Conservation (phyloP, 2,329 filamentous ascomycete species). For the Sporothrix pseudoabietina region DNA sequence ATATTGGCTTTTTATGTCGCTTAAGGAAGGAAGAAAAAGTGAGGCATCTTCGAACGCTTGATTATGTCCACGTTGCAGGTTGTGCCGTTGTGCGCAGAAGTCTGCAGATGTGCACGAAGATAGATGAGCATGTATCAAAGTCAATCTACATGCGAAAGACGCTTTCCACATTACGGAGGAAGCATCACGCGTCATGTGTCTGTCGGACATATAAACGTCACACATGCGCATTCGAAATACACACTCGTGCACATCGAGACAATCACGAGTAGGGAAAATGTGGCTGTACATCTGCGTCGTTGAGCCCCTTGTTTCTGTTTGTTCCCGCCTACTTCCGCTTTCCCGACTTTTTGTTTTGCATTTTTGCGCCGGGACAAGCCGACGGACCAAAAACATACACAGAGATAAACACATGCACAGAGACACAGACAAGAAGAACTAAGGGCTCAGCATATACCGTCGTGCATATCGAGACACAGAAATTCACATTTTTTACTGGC, state of each 20-base stretch:
- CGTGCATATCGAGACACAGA: background rate
- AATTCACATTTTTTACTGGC: too few species aligned
- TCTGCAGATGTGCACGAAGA: background rate
- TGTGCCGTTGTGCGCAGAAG: conserved; percentile 1
- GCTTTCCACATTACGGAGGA: background rate
- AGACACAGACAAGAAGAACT: background rate
- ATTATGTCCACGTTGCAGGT: background rate
- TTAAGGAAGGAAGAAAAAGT: background rate
- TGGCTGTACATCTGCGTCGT: background rate
- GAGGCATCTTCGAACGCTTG: background rate
- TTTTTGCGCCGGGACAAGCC: conserved; percentile 12
- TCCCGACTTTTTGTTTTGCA: background rate
- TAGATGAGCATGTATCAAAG: background rate
- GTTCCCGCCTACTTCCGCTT: background rate
- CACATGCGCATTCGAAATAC: background rate
- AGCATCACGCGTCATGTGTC: background rate
- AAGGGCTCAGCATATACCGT: background rate
- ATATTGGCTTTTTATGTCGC: conserved; percentile 1
- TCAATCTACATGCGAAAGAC: background rate
- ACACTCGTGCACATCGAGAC: background rate
- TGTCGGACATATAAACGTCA: background rate
- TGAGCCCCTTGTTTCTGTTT: background rate
- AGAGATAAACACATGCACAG: background rate
- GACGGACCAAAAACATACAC: background rate
- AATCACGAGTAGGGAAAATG: background rate